Conservation (phyloP, 2,329 filamentous ascomycete species). For the Ophiocordyceps robertsii region DNA sequence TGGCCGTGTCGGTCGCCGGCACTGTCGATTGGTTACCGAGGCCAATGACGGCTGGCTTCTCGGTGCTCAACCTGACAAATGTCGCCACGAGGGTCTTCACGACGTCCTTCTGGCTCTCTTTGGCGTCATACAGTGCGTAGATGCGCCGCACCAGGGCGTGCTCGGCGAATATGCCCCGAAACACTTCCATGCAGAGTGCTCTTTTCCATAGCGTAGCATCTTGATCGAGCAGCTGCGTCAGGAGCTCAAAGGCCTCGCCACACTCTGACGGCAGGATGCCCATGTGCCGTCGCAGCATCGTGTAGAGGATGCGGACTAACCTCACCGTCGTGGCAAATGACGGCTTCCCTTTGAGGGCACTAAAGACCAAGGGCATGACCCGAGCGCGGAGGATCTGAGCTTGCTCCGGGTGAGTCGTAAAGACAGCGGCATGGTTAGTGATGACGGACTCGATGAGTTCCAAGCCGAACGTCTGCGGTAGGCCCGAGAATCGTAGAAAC, state of each 20-base stretch:
- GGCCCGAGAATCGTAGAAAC: conserved; percentile 64
- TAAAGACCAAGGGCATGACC: conserved; percentile 73
- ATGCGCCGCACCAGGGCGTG: conserved; percentile 65
- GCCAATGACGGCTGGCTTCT: conserved; percentile 81
- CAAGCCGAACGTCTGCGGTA: conserved; percentile 73
- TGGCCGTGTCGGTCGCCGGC: conserved; percentile 46
- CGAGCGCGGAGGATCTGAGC: conserved; percentile 61
- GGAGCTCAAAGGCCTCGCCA: conserved; percentile 64
- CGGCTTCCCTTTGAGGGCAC: conserved; percentile 61
- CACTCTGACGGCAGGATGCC: conserved; percentile 63
- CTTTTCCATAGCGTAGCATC: conserved; percentile 79
- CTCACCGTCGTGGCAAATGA: conserved; percentile 74
- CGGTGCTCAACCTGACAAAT: conserved; percentile 84
- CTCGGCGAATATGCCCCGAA: conserved; percentile 75
- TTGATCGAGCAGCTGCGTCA: conserved; percentile 80
- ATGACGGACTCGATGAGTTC: conserved; percentile 88
- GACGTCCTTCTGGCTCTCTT: conserved; percentile 59
- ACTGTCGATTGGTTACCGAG: conserved; percentile 80
- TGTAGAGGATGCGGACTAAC: conserved; percentile 69
- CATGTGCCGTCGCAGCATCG: conserved; percentile 68
- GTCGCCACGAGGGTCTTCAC: conserved; percentile 72
- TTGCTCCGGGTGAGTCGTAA: conserved; percentile 67
- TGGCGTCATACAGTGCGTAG: conserved; percentile 65
- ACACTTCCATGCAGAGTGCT: conserved; percentile 80
- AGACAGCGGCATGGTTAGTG: conserved; percentile 70